Base-by-base conservation (phyloP, 208 protist genomes). In the Leishmania guyanensis region DNA sequence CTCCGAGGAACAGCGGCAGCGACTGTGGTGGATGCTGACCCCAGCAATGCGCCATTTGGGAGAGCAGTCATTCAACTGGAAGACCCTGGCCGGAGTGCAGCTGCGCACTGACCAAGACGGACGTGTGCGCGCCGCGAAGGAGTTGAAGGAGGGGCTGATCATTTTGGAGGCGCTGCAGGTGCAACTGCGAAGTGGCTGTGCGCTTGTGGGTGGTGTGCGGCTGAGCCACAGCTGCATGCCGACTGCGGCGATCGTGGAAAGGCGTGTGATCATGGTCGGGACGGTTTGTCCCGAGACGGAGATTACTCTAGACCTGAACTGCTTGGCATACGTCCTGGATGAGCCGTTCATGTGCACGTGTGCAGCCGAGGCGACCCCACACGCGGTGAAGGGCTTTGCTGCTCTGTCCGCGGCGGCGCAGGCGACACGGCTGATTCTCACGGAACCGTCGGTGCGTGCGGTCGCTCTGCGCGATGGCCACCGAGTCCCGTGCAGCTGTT, bases 231-330 rank as follows among this genome's bases (percentile, higher is more conserved):
- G 89, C 83, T 94, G 91, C 80, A 79, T 84, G 60, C 87, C 93
- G 26, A 95, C 88, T 0, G 91, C 89, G 3, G 86, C 88, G 10
- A 54, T 97, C 26, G 86, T 97, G 56, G 90, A 93, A 70, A 53
- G 85, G 56, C 80, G 79, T 26, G 82, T 97, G 54, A 88, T 97
- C 53, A 76, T 92, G 48, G 71, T 95, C 16, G 84, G 80, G 73
- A 79, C 84, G n/a, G 86, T 97, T 39, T 89, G 79, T 54, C 75
- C 85, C 29, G 84, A 85, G 17, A 86, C 83, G 16, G 93, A 97
- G 82, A 85, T 97, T 50, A 95, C 87, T 22, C 77, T 97, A 20
- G 89, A 97, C 78, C 75, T 97, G 22, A 92, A 88, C 83, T 92
- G 86, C 66, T 76, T 95, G 33, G 84, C 78, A 70, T 97, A 94